Base-by-base conservation (phyloP, 2,329 filamentous ascomycete species). In the Didymella sp. region DNA sequence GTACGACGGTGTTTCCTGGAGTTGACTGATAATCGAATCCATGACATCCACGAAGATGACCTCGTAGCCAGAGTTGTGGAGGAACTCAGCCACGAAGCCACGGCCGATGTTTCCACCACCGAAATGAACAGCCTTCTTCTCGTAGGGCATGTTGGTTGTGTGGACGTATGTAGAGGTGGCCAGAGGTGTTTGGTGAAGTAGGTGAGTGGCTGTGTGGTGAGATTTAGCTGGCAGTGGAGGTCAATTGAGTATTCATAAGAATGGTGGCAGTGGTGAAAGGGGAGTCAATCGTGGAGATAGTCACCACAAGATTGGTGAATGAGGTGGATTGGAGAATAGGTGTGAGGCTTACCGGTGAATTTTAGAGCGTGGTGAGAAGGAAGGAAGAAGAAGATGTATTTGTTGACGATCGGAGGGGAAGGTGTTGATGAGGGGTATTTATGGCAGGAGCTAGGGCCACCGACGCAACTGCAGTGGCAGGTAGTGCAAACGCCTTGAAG, bases 11-110 rank as follows among this genome's bases (percentile, higher is more conserved):
- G 86, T 84, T 19, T 83, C 79, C 75, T 98, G 92, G 67, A 99
- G 85, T 50, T 84, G 79, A 69, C 94, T 83, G 76, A 98, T 95
- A 61, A 97, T 82, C 60, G 80, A 80, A 75, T 94, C 92, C 80
- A 92, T 88, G 66, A 99, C 93, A 82, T 99, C 95, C 69, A 96
- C 89, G 73, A 99, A 98, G 81, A 98, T 84, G 71, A 99, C 94
- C 74, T 97, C 91, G 77, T 93, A 99, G 75, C 91, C 93, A 12
- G 93, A 95, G 78, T 96, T 89, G 83, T 96, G 91, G 37, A 98
- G 86, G 81, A 97, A 95, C 71, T 77, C 75, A 60, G 76, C 76
- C 37, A 79, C 76, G 66, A 77, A 77, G 68, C 76, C 80, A 75
- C 80, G 79, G 67, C 80, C 81, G 62, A 83, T 83, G 77, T 82